phyloP scores from a whole-genome alignment of 192 early-diverging fungal species.

The Coemansia sp. region DNA sequence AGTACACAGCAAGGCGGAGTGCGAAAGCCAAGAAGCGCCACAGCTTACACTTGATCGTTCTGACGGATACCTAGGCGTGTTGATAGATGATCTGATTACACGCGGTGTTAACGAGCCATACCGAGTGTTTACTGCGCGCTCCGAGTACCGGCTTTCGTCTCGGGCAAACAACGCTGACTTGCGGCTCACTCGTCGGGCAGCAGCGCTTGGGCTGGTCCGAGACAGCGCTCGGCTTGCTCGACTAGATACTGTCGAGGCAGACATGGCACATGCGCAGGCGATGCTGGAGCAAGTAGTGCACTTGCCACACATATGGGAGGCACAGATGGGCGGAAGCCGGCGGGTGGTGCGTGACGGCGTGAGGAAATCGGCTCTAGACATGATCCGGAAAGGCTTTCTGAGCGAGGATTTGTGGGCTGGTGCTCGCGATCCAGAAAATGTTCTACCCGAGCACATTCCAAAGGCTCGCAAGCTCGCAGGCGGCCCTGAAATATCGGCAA shows the following conservation, averaged over 20 bases:
- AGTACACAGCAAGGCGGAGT: slow-evolving; percentile 13
- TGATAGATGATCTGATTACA: slow-evolving; percentile 80
- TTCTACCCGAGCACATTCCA: slow-evolving; percentile 3
- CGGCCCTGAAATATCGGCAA: slow-evolving; percentile 22
- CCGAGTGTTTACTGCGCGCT: slow-evolving; percentile 78
- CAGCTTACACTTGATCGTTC: slow-evolving; percentile 70
- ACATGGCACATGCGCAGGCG: slow-evolving; percentile 54
- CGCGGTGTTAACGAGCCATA: slow-evolving; percentile 83
- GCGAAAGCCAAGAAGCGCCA: slow-evolving; percentile 2
- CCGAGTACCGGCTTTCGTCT: slow-evolving; percentile 75
- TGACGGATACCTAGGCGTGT: slow-evolving; percentile 79
- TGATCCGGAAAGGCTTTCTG: slow-evolving; percentile 54
- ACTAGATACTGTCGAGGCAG: slow-evolving; percentile 46
- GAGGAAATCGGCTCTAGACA: slow-evolving; percentile 46
- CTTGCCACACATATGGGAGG: slow-evolving; percentile 59
- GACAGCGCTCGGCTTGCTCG: slow-evolving; percentile 50
- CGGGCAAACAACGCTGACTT: slow-evolving; percentile 80
- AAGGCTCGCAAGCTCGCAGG: not conserved
- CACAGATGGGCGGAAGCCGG: slow-evolving; percentile 27
- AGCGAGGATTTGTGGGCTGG: slow-evolving; percentile 44
- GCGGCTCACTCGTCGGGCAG: slow-evolving; percentile 69
- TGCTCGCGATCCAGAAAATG: slow-evolving; percentile 36
- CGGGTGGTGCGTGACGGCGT: slow-evolving; percentile 44
- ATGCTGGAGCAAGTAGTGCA: slow-evolving; percentile 53
- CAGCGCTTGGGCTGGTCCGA: slow-evolving; percentile 55